Conservation (phyloP, 2,329 filamentous ascomycete genomes). For the Fusarium graminum region DNA sequence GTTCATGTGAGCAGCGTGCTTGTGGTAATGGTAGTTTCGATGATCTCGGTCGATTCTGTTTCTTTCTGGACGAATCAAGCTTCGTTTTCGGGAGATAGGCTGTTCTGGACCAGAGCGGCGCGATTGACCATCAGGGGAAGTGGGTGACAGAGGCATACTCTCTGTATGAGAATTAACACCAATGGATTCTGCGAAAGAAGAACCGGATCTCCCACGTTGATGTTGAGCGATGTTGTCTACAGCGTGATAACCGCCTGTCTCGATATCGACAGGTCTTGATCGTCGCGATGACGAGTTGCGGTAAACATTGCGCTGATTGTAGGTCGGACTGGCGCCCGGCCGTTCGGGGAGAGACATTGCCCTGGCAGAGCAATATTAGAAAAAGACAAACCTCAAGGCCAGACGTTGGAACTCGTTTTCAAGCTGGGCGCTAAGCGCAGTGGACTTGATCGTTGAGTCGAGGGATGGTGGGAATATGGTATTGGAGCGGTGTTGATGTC, state of each 20-base stretch:
- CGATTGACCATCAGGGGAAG: slow-evolving; percentile 52
- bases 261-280: slow-evolving; percentile 75
- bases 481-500: slow-evolving; percentile 34
- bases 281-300: slow-evolving; percentile 77
- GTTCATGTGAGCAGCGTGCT: slow-evolving; percentile 94
- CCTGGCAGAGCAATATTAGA: slow-evolving; percentile 51
- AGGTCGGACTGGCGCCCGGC: slow-evolving; percentile 72
- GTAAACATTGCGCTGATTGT: slow-evolving; percentile 73
- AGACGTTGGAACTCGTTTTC: slow-evolving; percentile 11
- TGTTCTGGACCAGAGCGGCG: slow-evolving; percentile 50
- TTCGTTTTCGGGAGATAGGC: slow-evolving; percentile 78
- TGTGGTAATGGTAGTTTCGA: slow-evolving; percentile 94
- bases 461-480: slow-evolving; percentile 16
- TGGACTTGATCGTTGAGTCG: slow-evolving; percentile 33
- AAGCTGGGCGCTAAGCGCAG: slow-evolving; percentile 21
- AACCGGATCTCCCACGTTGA: slow-evolving; percentile 68
- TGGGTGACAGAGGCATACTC: slow-evolving; percentile 66
- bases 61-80: slow-evolving; percentile 89
- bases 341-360: slow-evolving; percentile 74
- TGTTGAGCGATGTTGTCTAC: slow-evolving; percentile 59
- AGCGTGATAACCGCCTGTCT: slow-evolving; percentile 69
- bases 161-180: slow-evolving; percentile 69
- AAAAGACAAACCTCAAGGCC: slow-evolving; percentile 11
- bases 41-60: slow-evolving; percentile 87
- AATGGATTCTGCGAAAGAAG: slow-evolving; percentile 71